These are phyloP conservation scores for Cyphellophora attinorum DNA, from an alignment of 2,329 filamentous ascomycete genomes.

Conservation along the genomic window DNA sequence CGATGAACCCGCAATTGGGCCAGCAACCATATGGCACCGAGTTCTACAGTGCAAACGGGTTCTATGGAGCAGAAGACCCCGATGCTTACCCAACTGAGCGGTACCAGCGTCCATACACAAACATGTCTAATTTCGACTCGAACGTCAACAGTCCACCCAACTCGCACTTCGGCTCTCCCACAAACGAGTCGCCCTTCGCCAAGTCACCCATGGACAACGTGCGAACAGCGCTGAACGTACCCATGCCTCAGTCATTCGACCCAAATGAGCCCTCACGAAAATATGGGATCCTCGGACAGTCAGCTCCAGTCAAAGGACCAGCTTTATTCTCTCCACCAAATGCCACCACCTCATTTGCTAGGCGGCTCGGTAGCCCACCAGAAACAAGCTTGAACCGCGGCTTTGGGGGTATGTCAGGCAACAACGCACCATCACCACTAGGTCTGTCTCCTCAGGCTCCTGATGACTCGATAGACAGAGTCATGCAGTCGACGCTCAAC, in stretches of 20 bases:
- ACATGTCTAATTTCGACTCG: constrained; percentile 48
- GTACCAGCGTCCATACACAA: constrained; percentile 32
- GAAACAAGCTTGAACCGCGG: constrained; percentile 50
- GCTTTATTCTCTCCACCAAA: constrained; percentile 59
- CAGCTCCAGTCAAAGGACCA: constrained; percentile 83
- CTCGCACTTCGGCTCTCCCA: constrained; percentile 72
- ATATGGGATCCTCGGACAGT: constrained; percentile 83
- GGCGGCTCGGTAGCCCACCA: constrained; percentile 54
- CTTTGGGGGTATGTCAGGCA: constrained; percentile 63
- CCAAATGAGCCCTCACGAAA: constrained; percentile 89
- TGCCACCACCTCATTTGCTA: constrained; percentile 41
- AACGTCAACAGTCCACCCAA: constrained; percentile 49
- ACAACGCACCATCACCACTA: constrained; percentile 43
- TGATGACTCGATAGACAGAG: constrained; percentile 55
- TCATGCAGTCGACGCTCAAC: constrained; percentile 58
- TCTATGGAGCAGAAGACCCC: constrained; percentile 33
- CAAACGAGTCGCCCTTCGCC: constrained; percentile 66
- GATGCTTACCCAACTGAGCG: constrained; percentile 24
- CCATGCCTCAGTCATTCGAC: constrained; percentile 88
- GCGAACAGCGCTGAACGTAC: constrained; percentile 84
- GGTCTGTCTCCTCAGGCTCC: constrained; percentile 51
- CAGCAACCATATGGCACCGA: constrained; percentile 43
- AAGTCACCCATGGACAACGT: constrained; percentile 61
- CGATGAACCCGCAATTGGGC: constrained; percentile 46
- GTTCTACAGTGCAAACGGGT: constrained; percentile 27